Conservation (phyloP, 73 alveolate species). For the Paraurostyla sp. region DNA sequence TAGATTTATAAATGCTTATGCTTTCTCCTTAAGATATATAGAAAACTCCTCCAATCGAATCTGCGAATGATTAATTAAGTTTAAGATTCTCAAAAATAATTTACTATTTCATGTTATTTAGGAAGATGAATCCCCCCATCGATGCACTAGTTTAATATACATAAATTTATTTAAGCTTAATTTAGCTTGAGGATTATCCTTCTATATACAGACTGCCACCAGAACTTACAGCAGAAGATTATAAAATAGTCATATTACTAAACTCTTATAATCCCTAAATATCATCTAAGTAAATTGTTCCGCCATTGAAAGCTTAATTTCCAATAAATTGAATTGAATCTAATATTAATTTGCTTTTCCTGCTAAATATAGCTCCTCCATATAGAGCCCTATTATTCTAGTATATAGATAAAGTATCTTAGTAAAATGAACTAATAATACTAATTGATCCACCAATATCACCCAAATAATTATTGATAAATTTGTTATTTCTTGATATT, state of each 20-base stretch:
- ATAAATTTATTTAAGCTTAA: neutral
- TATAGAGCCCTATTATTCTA: neutral
- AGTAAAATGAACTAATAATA: neutral
- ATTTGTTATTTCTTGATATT: neutral
- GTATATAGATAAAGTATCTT: neutral
- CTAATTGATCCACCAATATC: neutral
- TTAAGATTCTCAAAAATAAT: neutral
- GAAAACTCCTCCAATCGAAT: neutral
- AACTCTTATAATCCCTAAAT: neutral
- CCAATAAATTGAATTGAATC: neutral
- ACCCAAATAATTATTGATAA: neutral
- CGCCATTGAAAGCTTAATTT: neutral
- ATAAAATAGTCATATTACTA: neutral
- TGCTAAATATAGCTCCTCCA: conserved; percentile 11
- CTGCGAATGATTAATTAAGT: neutral
- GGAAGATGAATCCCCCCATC: neutral
- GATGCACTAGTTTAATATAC: neutral
- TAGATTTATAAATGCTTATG: neutral
- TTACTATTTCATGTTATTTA: neutral
- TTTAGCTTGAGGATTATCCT: neutral
- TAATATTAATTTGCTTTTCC: neutral
- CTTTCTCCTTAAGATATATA: neutral
- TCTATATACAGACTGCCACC: neutral
- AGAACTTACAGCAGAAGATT: neutral
- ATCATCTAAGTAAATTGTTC: neutral